These are phyloP conservation scores for Abrus pulchellus DNA, from an alignment of 306 rosid genomes.

Conservation along the genomic window DNA sequence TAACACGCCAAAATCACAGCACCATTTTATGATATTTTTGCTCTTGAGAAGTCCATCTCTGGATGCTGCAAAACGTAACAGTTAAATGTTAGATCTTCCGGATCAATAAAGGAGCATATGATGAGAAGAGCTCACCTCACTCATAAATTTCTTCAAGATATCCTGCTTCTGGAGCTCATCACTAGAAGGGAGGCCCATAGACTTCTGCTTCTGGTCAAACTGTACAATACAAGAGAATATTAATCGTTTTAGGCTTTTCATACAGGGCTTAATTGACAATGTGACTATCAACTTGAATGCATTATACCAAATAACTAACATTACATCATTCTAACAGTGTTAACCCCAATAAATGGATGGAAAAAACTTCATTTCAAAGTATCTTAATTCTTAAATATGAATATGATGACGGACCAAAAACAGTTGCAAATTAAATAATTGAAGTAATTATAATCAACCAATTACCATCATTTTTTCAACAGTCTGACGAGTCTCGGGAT, in stretches of 20 bases:
- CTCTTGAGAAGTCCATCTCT: slow-evolving; percentile 85
- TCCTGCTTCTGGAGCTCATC: slow-evolving; percentile 83
- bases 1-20: background rate
- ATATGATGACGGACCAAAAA: background rate
- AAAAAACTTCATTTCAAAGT: background rate
- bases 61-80: slow-evolving; percentile 73
- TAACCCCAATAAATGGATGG: background rate
- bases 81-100: background rate
- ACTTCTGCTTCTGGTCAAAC: slow-evolving; percentile 91
- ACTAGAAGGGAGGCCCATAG: slow-evolving; percentile 85
- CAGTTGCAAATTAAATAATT: background rate
- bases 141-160: slow-evolving; percentile 80
- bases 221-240: slow-evolving; percentile 42
- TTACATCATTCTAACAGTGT: background rate
- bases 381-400: background rate
- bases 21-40: slow-evolving; percentile 61
- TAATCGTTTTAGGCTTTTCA: too few relatives aligned
- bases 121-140: slow-evolving; percentile 58
- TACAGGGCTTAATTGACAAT: too few relatives aligned
- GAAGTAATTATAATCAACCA: background rate
- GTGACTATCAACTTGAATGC: too few relatives aligned
- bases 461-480: slow-evolving; percentile 98
- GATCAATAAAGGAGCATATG: background rate
- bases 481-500: slow-evolving; percentile 86
- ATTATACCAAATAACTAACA: too few relatives aligned